These are phyloP conservation scores for Yarrowia sp. DNA, from an alignment of 805 yeast species.

Conservation along the genomic window DNA sequence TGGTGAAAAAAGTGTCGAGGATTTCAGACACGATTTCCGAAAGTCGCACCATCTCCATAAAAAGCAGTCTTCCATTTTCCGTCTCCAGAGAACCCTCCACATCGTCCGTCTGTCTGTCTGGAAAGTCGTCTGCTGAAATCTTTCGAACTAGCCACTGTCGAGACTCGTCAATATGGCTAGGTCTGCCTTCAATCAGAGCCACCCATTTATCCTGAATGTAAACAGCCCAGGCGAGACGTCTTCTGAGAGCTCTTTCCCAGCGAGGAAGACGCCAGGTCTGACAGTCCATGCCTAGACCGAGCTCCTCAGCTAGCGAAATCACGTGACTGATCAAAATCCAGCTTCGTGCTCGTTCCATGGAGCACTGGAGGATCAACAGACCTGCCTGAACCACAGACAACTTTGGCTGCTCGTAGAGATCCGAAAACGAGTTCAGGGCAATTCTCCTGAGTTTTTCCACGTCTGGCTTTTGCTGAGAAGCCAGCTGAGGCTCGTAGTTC, in stretches of 20 bases:
- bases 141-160: constrained; percentile 76
- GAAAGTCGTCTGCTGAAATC: constrained; percentile 72
- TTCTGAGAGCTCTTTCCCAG: constrained; percentile 90
- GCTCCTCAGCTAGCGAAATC: constrained; percentile 82
- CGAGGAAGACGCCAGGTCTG: constrained; percentile 87
- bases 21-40: constrained; percentile 41
- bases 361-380: constrained; percentile 67
- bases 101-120: constrained; percentile 48
- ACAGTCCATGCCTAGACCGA: constrained; percentile 90
- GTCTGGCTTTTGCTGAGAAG: constrained; percentile 77
- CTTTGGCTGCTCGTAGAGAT: constrained; percentile 81
- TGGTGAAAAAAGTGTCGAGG: constrained; percentile 68
- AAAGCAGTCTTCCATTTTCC: constrained; percentile 34
- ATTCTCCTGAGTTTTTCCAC: constrained; percentile 64
- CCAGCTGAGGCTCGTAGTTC: constrained; percentile 78
- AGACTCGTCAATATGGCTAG: constrained; percentile 72
- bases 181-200: constrained; percentile 74
- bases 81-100: constrained; percentile 63
- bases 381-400: constrained; percentile 92
- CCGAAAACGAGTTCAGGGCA: constrained; percentile 63
- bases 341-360: constrained; percentile 55
- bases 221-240: constrained; percentile 94
- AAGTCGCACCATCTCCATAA: constrained; percentile 38
- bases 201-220: constrained; percentile 92
- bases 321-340: constrained; percentile 88